phyloP scores from a whole-genome alignment of 768 basidiomycete species.

The Auriscalpium microsporum region DNA sequence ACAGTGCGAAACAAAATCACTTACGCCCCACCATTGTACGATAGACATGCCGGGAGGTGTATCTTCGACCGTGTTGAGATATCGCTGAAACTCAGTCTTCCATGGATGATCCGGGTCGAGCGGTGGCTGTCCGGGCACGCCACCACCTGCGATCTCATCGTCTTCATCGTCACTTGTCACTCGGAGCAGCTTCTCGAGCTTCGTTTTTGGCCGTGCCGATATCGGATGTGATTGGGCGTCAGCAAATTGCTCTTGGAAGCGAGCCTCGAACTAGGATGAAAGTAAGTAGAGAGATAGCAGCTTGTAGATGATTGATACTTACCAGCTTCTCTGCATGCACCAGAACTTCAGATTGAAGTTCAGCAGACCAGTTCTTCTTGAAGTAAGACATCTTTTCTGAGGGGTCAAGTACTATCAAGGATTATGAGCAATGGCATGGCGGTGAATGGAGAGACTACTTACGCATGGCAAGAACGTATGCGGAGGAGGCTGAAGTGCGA shows the following conservation, averaged over 20 bases:
- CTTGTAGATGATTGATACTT: too few species aligned
- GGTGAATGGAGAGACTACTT: background rate
- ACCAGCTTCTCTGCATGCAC: background rate
- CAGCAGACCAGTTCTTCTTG: background rate
- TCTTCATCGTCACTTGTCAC: background rate
- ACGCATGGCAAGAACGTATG: background rate
- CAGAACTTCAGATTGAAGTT: background rate
- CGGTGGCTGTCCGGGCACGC: background rate
- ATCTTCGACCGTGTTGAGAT: slow-evolving; percentile 4
- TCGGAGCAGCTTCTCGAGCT: background rate
- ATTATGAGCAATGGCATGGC: background rate
- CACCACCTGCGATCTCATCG: background rate
- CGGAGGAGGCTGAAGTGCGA: background rate
- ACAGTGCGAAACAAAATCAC: background rate
- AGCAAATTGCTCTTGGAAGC: background rate
- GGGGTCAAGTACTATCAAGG: background rate
- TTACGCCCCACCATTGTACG: slow-evolving; percentile 6
- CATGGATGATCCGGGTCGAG: background rate
- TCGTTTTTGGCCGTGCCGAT: background rate
- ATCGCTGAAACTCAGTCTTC: background rate
- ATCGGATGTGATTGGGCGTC: too few species aligned
- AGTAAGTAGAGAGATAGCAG: too few species aligned
- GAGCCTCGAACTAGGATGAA: background rate
- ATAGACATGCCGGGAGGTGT: background rate
- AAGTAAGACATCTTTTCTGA: background rate